Conservation (phyloP, 768 basidiomycete genomes). For the Lactarius evosmus region DNA sequence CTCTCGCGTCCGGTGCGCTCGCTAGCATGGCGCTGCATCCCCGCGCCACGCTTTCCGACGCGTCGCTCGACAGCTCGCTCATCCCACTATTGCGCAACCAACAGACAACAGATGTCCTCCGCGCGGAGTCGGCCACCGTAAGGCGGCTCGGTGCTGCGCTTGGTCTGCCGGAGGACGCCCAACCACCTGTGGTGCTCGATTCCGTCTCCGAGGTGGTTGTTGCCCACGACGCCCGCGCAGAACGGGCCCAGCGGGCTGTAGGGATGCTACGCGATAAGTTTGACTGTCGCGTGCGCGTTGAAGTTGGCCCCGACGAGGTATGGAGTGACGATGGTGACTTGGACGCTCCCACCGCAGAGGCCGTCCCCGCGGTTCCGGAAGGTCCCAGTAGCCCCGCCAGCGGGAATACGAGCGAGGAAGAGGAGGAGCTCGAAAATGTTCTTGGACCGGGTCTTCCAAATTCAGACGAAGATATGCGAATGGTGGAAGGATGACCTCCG, state of each 20-base stretch:
- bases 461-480: slow-evolving; percentile 25
- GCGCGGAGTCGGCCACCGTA: slow-evolving; percentile 68
- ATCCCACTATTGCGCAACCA: slow-evolving; percentile 73
- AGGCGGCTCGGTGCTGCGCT: slow-evolving; percentile 54
- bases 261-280: slow-evolving; percentile 74
- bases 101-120: slow-evolving; percentile 74
- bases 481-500: slow-evolving; percentile 18
- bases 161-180: slow-evolving; percentile 45
- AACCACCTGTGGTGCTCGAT: slow-evolving; percentile 30
- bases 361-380: slow-evolving; percentile 70
- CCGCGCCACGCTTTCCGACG: slow-evolving; percentile 51
- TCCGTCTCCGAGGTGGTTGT: slow-evolving; percentile 45
- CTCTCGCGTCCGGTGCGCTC: slow-evolving; percentile 55
- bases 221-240: slow-evolving; percentile 73
- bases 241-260: slow-evolving; percentile 76
- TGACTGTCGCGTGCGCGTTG: slow-evolving; percentile 80
- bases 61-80: slow-evolving; percentile 68
- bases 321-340: slow-evolving; percentile 61
- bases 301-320: slow-evolving; percentile 74
- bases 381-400: slow-evolving; percentile 50
- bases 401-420: slow-evolving; percentile 26
- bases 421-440: slow-evolving; percentile 28
- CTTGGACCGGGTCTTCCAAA: slow-evolving; percentile 25
- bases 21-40: slow-evolving; percentile 73
- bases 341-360: slow-evolving; percentile 44